Evolutionary conservation across 257 asterid genomes (phyloP), one percentile per base, ranked within the genome.

Genomic region (Anisodus acutangulus): DNA sequence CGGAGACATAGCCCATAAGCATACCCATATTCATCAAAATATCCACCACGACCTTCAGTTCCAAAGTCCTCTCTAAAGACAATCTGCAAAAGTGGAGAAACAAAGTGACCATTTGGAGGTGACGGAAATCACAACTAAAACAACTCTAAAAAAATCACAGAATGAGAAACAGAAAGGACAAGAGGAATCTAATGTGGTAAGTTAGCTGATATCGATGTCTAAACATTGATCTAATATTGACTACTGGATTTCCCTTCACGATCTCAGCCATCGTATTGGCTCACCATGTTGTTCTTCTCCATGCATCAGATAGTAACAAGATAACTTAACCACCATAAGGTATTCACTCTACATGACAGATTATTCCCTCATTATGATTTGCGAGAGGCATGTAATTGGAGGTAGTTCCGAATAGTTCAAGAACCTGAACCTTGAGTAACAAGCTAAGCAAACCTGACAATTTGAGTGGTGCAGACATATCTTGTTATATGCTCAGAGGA

Each of bases 1-100:
- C 41, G 63, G 81, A 49, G 62, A 74, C 7, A 71, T 45, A 71
- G 58, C 82, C 26, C 60, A 49, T 47, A 71, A 66, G 85, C 93
- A 87, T 92, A 95, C 98, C 99, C 99, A 82, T 97, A 97, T 87
- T 97, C 92, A 87, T 97, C 98, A 82, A 97, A 97, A 88, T 97
- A 97, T 89, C 99, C 99, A 87, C 99, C 99, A 22, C 99, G 99
- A 11, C 99, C 99, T 80, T 97, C 98, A 64, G 97, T 95, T 86
- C 99, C 99, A 84, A 97, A 97, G 92, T 97, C 98, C 89, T 97
- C 99, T 89, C 98, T 92, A 85, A 97, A 97, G 86, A 97, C 99
- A 85, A 97, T 97, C 99, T 97, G 93, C 67, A 82, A 86, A 81
- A 39, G 63, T 54, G 49, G 74, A 66, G 59, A 82, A 66, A 67